Base-by-base conservation (phyloP, 306 rosid genomes). In the Trichosanthes cucumerina region DNA sequence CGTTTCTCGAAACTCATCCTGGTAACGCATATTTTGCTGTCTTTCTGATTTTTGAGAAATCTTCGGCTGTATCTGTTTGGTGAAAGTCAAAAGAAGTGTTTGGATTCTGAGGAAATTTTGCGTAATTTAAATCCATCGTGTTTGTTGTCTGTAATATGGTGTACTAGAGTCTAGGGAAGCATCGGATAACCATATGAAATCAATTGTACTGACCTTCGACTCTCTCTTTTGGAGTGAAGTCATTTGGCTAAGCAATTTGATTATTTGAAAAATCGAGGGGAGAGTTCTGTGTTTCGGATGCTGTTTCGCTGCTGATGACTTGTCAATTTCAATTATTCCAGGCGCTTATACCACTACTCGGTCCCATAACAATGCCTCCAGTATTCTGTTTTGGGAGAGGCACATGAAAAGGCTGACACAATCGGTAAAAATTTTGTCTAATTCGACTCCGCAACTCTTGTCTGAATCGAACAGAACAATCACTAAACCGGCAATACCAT, bases 321-420 rank as follows among this genome's bases (percentile, higher is more conserved):
- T 28, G 11, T 26, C 50, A 26, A 31, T 58, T 28, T 14, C 46
- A 68, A 79, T 78, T 79, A 59, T 36, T 76, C 57, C 79, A 93
- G 97, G 97, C 36, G 98, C 97, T 59, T 94, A 94, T 87, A 94
- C 98, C 9, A 94, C 98, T 24, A 79, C 98, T 1, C 96, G 98
- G 18, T 88, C 98, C 78, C 89, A 88, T 81, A 78, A 84, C 81
- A 83, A 83, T 80, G 98, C 89, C 23, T 89, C 97, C 3, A 75
- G 80, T 79, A 76, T 94, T 72, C 81, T 94, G 81, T 92, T 92
- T 77, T 92, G 98, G 97, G 90, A 92, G 34, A 83, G 97, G 58
- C 98, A 92, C 84, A 26, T 92, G 82, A 86, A 84, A 65, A 87
- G 98, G 72, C 91, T 94, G 14, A 80, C 88, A 5, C 82, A 92